Conservation (phyloP, 2,329 filamentous ascomycete species). For the Zopfia rhizophila region DNA sequence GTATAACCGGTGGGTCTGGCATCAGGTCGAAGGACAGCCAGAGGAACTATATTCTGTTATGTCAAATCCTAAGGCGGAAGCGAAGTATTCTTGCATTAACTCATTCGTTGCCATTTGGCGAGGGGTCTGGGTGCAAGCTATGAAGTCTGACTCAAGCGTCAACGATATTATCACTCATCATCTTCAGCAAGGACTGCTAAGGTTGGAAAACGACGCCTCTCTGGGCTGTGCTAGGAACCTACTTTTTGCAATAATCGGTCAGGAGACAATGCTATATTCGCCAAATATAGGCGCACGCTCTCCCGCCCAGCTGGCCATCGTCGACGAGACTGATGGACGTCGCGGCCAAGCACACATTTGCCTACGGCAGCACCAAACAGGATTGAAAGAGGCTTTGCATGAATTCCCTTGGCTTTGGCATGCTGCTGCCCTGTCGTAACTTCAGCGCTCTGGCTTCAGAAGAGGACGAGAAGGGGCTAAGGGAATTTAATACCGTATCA, state of each 20-base stretch:
- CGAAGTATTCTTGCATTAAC: no score
- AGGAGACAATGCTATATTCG: slow-evolving; percentile 8
- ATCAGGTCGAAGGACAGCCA: no score
- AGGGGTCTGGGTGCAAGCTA: no score
- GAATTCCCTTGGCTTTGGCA: slow-evolving; percentile 7
- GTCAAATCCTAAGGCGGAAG: no score
- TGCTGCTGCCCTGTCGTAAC: slow-evolving; percentile 5
- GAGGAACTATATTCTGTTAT: no score
- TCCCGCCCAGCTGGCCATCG: not conserved
- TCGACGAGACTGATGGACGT: not conserved
- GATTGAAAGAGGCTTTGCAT: slow-evolving; percentile 1
- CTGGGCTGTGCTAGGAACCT: slow-evolving; percentile 1
- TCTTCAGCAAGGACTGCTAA: no score
- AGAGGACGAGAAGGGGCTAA: slow-evolving; percentile 1
- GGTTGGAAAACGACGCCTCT: no score
- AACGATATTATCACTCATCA: no score
- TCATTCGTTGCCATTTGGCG: no score
- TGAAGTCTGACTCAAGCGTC: no score
- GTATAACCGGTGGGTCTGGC: no score
- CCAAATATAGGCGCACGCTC: slow-evolving; percentile 1
- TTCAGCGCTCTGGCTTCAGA: slow-evolving; percentile 6
- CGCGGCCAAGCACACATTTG: no score
- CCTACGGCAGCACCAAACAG: not conserved
- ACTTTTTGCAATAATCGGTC: slow-evolving; percentile 6
- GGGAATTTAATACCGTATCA: not conserved